phyloP scores from a whole-genome alignment of 306 rosid genomes.

The Cicer chorassanicum region DNA sequence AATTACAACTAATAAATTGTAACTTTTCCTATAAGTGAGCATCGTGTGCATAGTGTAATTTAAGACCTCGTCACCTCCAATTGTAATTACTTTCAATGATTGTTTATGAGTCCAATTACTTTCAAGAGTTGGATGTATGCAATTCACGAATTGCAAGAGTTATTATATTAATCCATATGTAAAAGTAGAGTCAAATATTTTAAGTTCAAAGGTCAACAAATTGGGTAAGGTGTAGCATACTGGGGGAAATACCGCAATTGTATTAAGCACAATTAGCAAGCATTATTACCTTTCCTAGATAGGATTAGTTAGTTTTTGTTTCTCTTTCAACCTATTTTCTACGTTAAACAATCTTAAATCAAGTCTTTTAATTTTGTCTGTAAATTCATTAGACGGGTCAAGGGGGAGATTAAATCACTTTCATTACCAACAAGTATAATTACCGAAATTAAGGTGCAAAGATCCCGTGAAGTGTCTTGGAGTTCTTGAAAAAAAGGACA shows the following conservation, averaged over 20 bases:
- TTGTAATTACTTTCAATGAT: too few relatives aligned
- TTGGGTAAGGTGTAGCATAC: constrained; percentile 26
- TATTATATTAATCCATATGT: too few relatives aligned
- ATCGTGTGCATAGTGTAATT: too few relatives aligned
- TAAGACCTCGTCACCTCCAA: too few relatives aligned
- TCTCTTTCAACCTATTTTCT: constrained; percentile 32
- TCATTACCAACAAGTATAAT: constrained; percentile 24
- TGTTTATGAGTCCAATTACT: too few relatives aligned
- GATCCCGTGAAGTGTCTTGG: constrained; percentile 29
- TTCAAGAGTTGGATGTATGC: too few relatives aligned
- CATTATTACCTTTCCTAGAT: background rate
- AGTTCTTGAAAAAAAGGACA: constrained; percentile 14
- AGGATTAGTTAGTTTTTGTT: constrained; percentile 2
- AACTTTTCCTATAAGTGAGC: too few relatives aligned
- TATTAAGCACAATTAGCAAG: constrained; percentile 15
- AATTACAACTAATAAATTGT: too few relatives aligned
- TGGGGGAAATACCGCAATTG: background rate
- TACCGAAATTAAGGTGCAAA: constrained; percentile 1
- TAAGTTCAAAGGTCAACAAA: constrained; percentile 40
- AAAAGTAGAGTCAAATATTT: background rate
- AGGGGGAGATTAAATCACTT: constrained; percentile 27
- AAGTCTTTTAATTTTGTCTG: constrained; percentile 4
- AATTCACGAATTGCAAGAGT: too few relatives aligned
- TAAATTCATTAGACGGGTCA: constrained; percentile 41
- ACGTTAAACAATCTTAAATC: constrained; percentile 18